Evolutionary conservation across 371 early-diverging fungal genomes (phyloP).

Genomic region (Vairimorpha necatrix): DNA sequence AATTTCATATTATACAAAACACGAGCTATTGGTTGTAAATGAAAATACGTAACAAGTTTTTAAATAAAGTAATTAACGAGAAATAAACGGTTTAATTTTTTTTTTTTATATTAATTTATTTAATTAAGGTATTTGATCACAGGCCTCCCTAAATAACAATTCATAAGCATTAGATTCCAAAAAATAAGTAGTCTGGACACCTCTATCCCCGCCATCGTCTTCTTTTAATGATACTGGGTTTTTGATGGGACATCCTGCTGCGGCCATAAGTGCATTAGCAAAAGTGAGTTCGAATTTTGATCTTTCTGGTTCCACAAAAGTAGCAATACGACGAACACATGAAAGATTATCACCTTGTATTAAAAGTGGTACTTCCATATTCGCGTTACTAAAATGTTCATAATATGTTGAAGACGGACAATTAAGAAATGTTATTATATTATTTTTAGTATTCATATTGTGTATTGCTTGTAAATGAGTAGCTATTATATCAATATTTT

Average conservation of each 20-base stretch:
- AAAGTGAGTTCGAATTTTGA: constrained; percentile 31
- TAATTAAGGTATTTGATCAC: neutral
- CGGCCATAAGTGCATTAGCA: constrained; percentile 19
- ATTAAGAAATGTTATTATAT: constrained; percentile 23
- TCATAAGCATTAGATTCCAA: neutral
- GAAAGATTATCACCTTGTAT: neutral
- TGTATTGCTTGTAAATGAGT: neutral
- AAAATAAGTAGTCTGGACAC: constrained; percentile 5
- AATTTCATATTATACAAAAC: no score
- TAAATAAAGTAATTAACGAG: no score
- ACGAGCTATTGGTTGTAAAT: no score
- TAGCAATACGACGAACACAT: constrained; percentile 24
- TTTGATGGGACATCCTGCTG: constrained; percentile 14
- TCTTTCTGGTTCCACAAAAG: constrained; percentile 33
- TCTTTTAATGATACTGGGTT: constrained; percentile 26
- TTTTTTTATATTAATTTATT: no score
- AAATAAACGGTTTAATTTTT: no score
- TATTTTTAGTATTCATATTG: neutral
- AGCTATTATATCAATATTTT: neutral
- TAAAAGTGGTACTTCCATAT: constrained; percentile 14
- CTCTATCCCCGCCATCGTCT: constrained; percentile 32
- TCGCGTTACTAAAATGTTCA: constrained; percentile 20
- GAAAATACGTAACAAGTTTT: no score
- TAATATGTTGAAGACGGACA: constrained; percentile 31
- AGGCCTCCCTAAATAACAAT: neutral